Evolutionary conservation across 768 basidiomycete species (phyloP).

Genomic region (Obba rivulosa): DNA sequence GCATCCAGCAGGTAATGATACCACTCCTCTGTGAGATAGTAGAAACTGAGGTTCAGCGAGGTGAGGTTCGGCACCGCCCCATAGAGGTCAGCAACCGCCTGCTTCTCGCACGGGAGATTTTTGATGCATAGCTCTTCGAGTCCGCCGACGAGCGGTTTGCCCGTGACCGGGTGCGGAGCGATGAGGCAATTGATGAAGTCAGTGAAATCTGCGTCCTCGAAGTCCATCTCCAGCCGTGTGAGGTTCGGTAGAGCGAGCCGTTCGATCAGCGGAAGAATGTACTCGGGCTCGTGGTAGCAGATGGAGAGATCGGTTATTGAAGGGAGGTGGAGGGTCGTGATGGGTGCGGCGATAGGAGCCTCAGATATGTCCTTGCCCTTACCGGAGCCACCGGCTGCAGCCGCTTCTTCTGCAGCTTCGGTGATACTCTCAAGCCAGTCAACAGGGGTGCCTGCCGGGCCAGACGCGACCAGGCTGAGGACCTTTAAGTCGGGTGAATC

Average conservation of each 20-base stretch:
- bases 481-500: slow-evolving; percentile 47
- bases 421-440: slow-evolving; percentile 28
- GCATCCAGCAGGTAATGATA: slow-evolving; percentile 12
- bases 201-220: slow-evolving; percentile 49
- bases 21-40: slow-evolving; percentile 26
- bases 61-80: slow-evolving; percentile 43
- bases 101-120: slow-evolving; percentile 38
- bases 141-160: slow-evolving; percentile 40
- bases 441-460: slow-evolving; percentile 40
- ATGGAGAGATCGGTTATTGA: slow-evolving; percentile 27
- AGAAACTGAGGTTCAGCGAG: slow-evolving; percentile 35
- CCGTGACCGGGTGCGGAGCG: slow-evolving; percentile 22
- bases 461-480: slow-evolving; percentile 52
- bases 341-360: slow-evolving; percentile 6
- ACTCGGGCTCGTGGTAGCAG: slow-evolving; percentile 26
- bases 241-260: slow-evolving; percentile 32
- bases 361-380: not conserved
- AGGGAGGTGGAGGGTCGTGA: slow-evolving; percentile 15
- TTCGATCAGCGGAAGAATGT: slow-evolving; percentile 26
- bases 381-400: not conserved
- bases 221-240: slow-evolving; percentile 42
- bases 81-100: slow-evolving; percentile 33
- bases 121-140: slow-evolving; percentile 50
- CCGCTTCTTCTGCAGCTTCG: slow-evolving; percentile 1
- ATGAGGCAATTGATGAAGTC: slow-evolving; percentile 42